Base-by-base conservation (phyloP, 2,329 filamentous ascomycete species). In the Thielaviopsis cerberus region DNA sequence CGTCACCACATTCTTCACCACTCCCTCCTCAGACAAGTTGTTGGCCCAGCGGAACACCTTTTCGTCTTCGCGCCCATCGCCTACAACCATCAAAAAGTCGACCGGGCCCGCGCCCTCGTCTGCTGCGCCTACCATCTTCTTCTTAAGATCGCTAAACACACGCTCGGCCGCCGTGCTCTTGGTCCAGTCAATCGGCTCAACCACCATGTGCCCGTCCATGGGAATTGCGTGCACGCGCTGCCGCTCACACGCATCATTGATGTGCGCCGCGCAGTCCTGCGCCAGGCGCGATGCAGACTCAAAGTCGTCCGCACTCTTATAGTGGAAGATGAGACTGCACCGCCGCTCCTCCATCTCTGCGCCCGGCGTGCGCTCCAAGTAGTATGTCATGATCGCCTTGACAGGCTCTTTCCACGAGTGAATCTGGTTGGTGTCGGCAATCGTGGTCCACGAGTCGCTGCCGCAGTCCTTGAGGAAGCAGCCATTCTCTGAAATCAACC, bases 11-110 rank as follows among this genome's bases (percentile, higher is more conserved):
- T 88, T 76, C 54, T 81, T 71, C 51, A 89, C 76, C 1, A 72
- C 71, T 20, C 77, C 76, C 8, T 77, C 71, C 2, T 77, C 75
- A 23, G 76, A 76, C 11, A 95, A 72, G 54, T 80, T 76, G 70
- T 96, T 95, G 20, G 91, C 92, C 91, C 92, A 97, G 62, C 83
- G 83, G 73, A 95, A 97, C 22, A 95, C 85, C 64, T 88, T 85
- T 67, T 97, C 91, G 63, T 97, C 92, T 64, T 96, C 91, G 30
- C 91, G 83, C 50, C 90, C 88, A 66, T 96, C 90, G 41, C 91
- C 91, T 34, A 90, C 80, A 6, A 95, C 86, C 72, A 96, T 81
- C 59, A 97, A 71, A 69, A 96, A 97, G 67, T 96, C 88, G 0
- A 88, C 79, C 0, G 76, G 67, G n/a, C 64, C 66, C 62, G 66